These are phyloP conservation scores for Exophiala dermatitidis DNA, from an alignment of 2,329 filamentous ascomycete species.

Conservation along the genomic window DNA sequence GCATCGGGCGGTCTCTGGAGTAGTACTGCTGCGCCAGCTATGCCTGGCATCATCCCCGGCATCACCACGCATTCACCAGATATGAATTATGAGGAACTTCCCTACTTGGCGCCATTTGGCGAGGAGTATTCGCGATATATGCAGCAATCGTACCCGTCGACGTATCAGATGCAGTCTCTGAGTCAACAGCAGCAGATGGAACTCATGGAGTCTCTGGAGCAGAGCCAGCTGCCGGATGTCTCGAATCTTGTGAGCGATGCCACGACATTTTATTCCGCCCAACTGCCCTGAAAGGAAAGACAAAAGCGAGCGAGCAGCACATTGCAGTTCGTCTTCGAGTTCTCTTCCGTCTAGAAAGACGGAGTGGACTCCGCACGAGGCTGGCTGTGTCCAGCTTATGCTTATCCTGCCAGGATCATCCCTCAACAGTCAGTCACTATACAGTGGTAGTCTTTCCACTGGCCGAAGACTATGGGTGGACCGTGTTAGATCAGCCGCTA, in stretches of 20 bases:
- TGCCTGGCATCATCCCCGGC: constrained; percentile 20
- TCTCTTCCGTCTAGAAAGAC: too few species aligned
- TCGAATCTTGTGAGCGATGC: constrained; percentile 37
- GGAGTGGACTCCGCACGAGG: too few species aligned
- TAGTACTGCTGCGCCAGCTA: constrained; percentile 14
- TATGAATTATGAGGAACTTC: constrained; percentile 26
- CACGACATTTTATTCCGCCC: constrained; percentile 35
- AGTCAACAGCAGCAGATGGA: constrained; percentile 76
- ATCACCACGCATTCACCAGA: constrained; percentile 17
- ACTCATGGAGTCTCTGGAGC: constrained; percentile 70
- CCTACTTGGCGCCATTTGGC: constrained; percentile 39
- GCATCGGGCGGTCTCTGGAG: constrained; percentile 11
- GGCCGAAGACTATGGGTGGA: too few species aligned
- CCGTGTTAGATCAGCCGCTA: too few species aligned
- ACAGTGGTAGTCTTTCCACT: too few species aligned
- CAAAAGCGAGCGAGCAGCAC: too few species aligned
- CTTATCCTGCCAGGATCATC: too few species aligned
- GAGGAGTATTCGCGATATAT: constrained; percentile 44
- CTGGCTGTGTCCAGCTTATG: too few species aligned
- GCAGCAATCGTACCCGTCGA: constrained; percentile 40
- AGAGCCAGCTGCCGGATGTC: constrained; percentile 43
- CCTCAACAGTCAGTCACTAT: too few species aligned
- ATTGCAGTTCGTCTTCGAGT: too few species aligned
- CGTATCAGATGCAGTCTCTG: constrained; percentile 58
- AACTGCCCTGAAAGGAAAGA: constrained; percentile 13